These are phyloP conservation scores for Echium plantagineum DNA, from an alignment of 257 asterid genomes.

Conservation along the genomic window DNA sequence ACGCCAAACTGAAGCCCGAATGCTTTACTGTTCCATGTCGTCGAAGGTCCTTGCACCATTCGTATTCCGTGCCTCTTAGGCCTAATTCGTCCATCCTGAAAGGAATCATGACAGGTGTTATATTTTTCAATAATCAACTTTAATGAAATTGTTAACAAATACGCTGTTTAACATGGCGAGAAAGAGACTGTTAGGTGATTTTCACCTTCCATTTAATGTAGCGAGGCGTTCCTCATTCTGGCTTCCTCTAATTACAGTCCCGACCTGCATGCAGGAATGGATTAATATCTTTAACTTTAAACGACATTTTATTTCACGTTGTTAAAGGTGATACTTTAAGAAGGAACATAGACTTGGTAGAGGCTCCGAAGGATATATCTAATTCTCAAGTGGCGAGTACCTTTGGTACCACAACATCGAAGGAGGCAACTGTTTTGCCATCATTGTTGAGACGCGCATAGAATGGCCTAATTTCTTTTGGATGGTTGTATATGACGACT, in stretches of 20 bases:
- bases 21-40: constrained; percentile 53
- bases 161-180: too few species aligned
- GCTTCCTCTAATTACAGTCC: constrained; percentile 67
- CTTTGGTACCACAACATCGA: constrained; percentile 68
- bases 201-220: constrained; percentile 46
- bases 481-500: constrained; percentile 57
- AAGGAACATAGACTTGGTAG: too few species aligned
- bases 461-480: constrained; percentile 60
- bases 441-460: constrained; percentile 51
- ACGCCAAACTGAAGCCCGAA: constrained; percentile 52
- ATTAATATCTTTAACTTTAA: background rate
- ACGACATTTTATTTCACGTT: background rate
- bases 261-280: constrained; percentile 37
- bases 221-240: constrained; percentile 70
- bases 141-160: background rate
- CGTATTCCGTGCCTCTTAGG: constrained; percentile 43
- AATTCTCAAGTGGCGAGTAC: constrained; percentile 16
- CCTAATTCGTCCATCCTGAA: constrained; percentile 60
- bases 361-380: too few species aligned
- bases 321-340: background rate
- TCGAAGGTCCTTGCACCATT: constrained; percentile 83
- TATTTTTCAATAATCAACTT: too few species aligned
- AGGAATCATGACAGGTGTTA: background rate
- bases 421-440: constrained; percentile 63
- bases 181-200: too few species aligned